Base-by-base conservation (phyloP, 441 rosid genomes). In the Erodium trifolium region DNA sequence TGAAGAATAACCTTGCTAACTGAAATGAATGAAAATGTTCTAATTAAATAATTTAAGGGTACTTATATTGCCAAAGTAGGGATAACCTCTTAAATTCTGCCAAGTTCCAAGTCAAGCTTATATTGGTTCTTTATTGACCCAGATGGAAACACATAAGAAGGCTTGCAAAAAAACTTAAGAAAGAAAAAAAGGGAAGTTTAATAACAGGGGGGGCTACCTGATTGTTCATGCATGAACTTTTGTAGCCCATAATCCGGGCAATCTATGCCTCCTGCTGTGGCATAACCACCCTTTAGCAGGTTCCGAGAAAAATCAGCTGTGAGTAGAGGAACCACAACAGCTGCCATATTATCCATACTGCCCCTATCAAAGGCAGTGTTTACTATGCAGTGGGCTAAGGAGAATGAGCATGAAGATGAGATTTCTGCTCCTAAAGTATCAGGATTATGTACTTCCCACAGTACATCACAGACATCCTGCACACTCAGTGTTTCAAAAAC, bases 311-410 rank as follows among this genome's bases (percentile, higher is more conserved):
- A 67, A 72, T 65, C 71, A 72, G 72, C 62, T 41, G 88, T 78
- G 73, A 78, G 83, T 66, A 93, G 73, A 62, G 98, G 97, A 70
- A 89, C 88, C 72, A 93, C 88, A 74, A 85, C 84, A 67, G 87
- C 87, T 69, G 97, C 98, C 82, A 88, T 74, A 73, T 93, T 93
- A 81, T 93, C 97, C 88, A 76, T 82, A 69, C 96, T 93, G 69
- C 98, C 98, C 80, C 78, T 82, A 68, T 86, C 81, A 68, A 82
- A 83, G 64, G 97, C 98, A 66, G 85, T 73, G 73, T 86, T 83
- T 63, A 83, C 89, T 76, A 93, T 76, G 75, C 97, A 91, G 80
- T 88, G 88, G 79, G 98, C 97, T 73, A 89, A 78, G 4, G 96
- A 91, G 68, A 71, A 78, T 62, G 90, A 78, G 79, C 92, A 90